A percentile compares a stretch with the other conserved stretches of the same genome.
phyloP scores from a whole-genome alignment of 192 early-diverging fungal species.

The Backusella morwellensis region DNA sequence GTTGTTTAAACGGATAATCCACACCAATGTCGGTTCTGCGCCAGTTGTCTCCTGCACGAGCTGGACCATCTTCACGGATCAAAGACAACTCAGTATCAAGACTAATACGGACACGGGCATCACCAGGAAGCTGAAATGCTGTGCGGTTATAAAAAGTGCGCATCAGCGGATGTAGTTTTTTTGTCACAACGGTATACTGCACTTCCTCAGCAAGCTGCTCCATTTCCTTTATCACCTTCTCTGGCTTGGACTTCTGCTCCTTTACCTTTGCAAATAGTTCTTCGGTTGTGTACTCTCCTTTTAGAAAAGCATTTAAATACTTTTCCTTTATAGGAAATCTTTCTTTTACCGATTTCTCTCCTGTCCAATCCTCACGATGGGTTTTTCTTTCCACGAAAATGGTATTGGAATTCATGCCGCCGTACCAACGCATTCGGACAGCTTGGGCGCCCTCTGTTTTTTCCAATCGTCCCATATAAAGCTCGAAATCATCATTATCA shows the following conservation, averaged over 20 bases:
- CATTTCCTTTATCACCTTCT: slow-evolving; percentile 79
- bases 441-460: slow-evolving; percentile 93
- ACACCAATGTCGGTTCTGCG: slow-evolving; percentile 89
- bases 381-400: slow-evolving; percentile 98
- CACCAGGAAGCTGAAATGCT: slow-evolving; percentile 98
- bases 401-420: slow-evolving; percentile 77
- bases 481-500: slow-evolving; percentile 93
- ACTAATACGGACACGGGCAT: slow-evolving; percentile 95
- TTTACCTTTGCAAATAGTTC: slow-evolving; percentile 78
- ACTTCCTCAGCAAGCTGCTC: slow-evolving; percentile 72
- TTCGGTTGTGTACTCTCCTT: slow-evolving; percentile 77
- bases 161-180: slow-evolving; percentile 77
- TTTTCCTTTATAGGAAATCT: slow-evolving; percentile 97
- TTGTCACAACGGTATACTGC: slow-evolving; percentile 65
- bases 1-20: slow-evolving; percentile 87
- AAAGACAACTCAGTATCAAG: slow-evolving; percentile 96
- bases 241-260: slow-evolving; percentile 70
- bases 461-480: slow-evolving; percentile 89
- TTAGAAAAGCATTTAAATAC: slow-evolving; percentile 85
- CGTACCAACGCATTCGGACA: slow-evolving; percentile 96
- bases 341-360: slow-evolving; percentile 90
- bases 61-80: slow-evolving; percentile 84
- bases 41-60: slow-evolving; percentile 90
- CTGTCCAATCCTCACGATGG: slow-evolving; percentile 94
- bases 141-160: slow-evolving; percentile 98